Conservation (phyloP, 2,329 filamentous ascomycete species). For the Elsinoe ampelina region DNA sequence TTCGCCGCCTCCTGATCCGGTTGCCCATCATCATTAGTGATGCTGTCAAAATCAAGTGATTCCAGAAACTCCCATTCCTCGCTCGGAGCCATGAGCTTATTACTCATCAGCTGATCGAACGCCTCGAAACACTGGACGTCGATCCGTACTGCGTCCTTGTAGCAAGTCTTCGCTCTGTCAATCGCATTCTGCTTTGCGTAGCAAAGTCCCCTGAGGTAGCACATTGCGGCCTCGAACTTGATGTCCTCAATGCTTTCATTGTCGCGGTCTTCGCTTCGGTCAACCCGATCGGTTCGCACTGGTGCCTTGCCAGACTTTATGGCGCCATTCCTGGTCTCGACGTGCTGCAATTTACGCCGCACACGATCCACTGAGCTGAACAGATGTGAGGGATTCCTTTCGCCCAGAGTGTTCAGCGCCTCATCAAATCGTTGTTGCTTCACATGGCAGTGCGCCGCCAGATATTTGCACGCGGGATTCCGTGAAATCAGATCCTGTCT, state of each 20-base stretch:
- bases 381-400: constrained; percentile 87
- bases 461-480: constrained; percentile 81
- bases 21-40: constrained; percentile 53
- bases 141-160: constrained; percentile 93
- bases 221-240: constrained; percentile 93
- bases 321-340: constrained; percentile 45
- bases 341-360: constrained; percentile 62
- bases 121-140: constrained; percentile 98
- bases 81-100: constrained; percentile 77
- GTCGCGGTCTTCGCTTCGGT: constrained; percentile 53
- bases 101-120: constrained; percentile 96
- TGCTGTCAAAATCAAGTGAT: constrained; percentile 79
- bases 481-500: constrained; percentile 72
- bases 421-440: constrained; percentile 87
- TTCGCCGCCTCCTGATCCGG: constrained; percentile 77
- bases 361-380: constrained; percentile 58
- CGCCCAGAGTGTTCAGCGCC: constrained; percentile 74
- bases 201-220: constrained; percentile 84
- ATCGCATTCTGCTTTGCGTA: constrained; percentile 97
- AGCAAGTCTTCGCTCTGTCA: constrained; percentile 93
- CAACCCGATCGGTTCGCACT: constrained; percentile 42
- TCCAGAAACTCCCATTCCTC: constrained; percentile 88
- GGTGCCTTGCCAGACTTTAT: constrained; percentile 32
- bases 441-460: constrained; percentile 88
- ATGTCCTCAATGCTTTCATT: constrained; percentile 65